Conservation (phyloP, 1,284 basidiomycete genomes). For the Marasmius fiardii region DNA sequence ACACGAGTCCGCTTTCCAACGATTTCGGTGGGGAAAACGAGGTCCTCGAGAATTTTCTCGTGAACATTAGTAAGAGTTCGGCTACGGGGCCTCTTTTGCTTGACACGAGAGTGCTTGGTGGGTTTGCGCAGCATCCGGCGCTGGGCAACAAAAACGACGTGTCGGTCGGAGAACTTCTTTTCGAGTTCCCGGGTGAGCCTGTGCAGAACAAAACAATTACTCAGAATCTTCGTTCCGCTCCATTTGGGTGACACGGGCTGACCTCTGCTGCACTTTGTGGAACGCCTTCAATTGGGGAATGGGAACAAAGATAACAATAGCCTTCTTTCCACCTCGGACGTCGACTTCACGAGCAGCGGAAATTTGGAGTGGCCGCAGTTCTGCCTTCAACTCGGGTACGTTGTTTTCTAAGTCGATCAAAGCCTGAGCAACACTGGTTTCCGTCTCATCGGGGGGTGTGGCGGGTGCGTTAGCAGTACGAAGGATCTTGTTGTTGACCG, state of each 20-base stretch:
- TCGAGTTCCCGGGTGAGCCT: constrained; percentile 98
- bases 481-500: constrained; percentile 83
- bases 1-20: constrained; percentile 97
- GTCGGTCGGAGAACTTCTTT: constrained; percentile 99
- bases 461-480: constrained; percentile 95
- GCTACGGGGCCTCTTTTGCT: constrained; percentile 96
- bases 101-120: constrained; percentile 86
- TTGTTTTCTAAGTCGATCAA: constrained; percentile 97
- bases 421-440: constrained; percentile 93
- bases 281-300: constrained; percentile 98
- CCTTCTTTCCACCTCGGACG: constrained; percentile 99
- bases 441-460: constrained; percentile 88
- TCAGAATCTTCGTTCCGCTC: not conserved
- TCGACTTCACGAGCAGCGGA: constrained; percentile 98
- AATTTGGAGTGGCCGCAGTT: constrained; percentile 95
- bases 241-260: constrained; percentile 29
- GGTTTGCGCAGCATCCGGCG: constrained; percentile 98
- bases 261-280: constrained; percentile 98
- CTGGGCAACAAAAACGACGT: constrained; percentile 98
- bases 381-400: constrained; percentile 96
- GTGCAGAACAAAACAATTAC: constrained; percentile 12
- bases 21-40: constrained; percentile 99
- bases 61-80: constrained; percentile 98
- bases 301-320: constrained; percentile 98
- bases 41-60: constrained; percentile 98